Base-by-base conservation (phyloP, 352 stramenopile genomes). In the Phytophthora nicotianae region DNA sequence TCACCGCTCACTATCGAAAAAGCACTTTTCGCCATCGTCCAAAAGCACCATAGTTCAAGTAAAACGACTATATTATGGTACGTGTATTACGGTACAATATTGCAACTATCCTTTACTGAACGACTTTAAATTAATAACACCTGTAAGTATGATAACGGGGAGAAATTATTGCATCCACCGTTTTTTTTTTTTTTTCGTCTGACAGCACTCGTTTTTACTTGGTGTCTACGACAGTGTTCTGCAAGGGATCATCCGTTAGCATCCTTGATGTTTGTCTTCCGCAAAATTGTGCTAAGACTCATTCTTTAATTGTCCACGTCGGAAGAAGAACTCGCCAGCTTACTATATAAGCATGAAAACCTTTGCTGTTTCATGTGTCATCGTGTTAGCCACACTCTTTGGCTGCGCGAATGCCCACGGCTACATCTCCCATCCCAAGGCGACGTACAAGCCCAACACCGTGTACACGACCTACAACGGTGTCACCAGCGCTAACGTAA, bases 401-500 rank as follows among this genome's bases (percentile, higher is more conserved):
- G 33, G 40, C 19, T 37, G 27, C 23, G 58, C 56, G 20, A 35
- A 63, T 11, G 57, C 50, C 3, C 63, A 72, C 32, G 58, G 63
- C 5, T 72, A 72, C 46, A 62, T 72, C 13, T 72, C 63, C n/a
- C 19, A 43, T n/a, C 57, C 60, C 6, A 62, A 62, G 4, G 69
- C 65, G 8, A 69, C 57, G 21, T 77, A 74, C 53, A 64, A 64
- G 32, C 58, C 58, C 5, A 52, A 56, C 46, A 60, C 50, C 14
- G 23, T 68, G 23, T 71, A 71, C 43, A 77, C 64, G 37, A 63
- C 29, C 6, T 77, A 57, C 60, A 74, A 72, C 17, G 42, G 43
- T 10, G 29, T 67, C 23, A 70, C 62, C 14, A 21, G n/a, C n/a
- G 32, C 65, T 17, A 73, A 46, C 14, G 54, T 75, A 13, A 79